These are phyloP conservation scores for Bipolaris victoriae DNA, from an alignment of 2,329 filamentous ascomycete species.

Conservation along the genomic window DNA sequence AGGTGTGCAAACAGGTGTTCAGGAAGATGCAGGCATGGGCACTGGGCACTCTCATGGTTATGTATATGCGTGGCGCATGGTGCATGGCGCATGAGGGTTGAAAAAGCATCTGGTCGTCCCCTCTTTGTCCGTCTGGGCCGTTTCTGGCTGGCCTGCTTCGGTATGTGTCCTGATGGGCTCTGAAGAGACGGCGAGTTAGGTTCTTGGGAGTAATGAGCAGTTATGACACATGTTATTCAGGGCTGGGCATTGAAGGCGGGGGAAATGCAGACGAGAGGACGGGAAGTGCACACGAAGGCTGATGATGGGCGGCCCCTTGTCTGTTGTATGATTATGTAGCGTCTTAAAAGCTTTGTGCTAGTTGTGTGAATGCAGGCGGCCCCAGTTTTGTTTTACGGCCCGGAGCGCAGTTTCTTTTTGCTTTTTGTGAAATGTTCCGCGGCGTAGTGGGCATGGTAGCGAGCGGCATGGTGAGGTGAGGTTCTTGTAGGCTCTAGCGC, in stretches of 20 bases:
- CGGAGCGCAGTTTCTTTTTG: not conserved
- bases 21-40: slow-evolving; percentile 9
- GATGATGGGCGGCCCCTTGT: slow-evolving; percentile 43
- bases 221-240: slow-evolving; percentile 25
- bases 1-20: slow-evolving; percentile 32
- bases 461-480: slow-evolving; percentile 24
- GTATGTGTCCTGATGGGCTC: slow-evolving; percentile 10
- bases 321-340: slow-evolving; percentile 49
- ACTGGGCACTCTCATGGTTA: slow-evolving; percentile 21
- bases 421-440: slow-evolving; percentile 11
- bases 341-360: slow-evolving; percentile 34
- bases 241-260: slow-evolving; percentile 4
- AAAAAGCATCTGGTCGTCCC: slow-evolving; percentile 34
- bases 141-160: slow-evolving; percentile 10
- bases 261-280: slow-evolving; percentile 17
- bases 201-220: slow-evolving; percentile 42
- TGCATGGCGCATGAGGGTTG: slow-evolving; percentile 42
- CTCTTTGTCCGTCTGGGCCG: slow-evolving; percentile 32
- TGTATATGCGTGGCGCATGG: slow-evolving; percentile 27
- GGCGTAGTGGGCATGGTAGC: not conserved
- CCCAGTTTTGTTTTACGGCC: slow-evolving; percentile 20
- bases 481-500: slow-evolving; percentile 39
- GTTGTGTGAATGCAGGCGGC: slow-evolving; percentile 35
- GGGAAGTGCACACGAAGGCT: slow-evolving; percentile 19
- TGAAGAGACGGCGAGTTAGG: slow-evolving; percentile 21